Percentiles rank a stretch among this genome's conserved stretches.
These are phyloP conservation scores for Coccinonectria pachysandricola DNA, from an alignment of 2,329 filamentous ascomycete genomes.

Conservation along the genomic window DNA sequence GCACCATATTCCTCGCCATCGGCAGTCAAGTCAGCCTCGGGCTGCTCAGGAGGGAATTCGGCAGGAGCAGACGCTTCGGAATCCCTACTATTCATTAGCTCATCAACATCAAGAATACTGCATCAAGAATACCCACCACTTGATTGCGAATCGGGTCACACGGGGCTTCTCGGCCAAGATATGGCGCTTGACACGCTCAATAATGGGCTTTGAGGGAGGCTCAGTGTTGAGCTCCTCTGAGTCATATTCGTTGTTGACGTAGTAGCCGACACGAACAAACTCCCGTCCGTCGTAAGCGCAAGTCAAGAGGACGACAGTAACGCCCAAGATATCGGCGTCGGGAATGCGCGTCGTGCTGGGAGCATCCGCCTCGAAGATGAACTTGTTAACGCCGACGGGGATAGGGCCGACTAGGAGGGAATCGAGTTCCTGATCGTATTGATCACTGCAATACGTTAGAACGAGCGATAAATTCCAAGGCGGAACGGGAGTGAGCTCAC, in stretches of 20 bases:
- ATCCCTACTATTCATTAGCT: slow-evolving; percentile 51
- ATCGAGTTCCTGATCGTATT: slow-evolving; percentile 97
- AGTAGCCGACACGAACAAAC: slow-evolving; percentile 97
- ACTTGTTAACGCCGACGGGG: slow-evolving; percentile 96
- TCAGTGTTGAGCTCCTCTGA: slow-evolving; percentile 81
- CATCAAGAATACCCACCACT: slow-evolving; percentile 92
- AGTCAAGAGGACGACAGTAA: slow-evolving; percentile 92
- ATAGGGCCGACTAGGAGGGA: slow-evolving; percentile 95
- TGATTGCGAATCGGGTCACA: slow-evolving; percentile 95
- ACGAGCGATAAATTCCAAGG: slow-evolving; percentile 10
- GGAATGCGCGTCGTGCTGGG: slow-evolving; percentile 87
- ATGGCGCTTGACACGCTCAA: slow-evolving; percentile 86
- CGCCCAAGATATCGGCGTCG: slow-evolving; percentile 87
- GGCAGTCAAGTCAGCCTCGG: slow-evolving; percentile 76
- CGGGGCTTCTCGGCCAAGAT: slow-evolving; percentile 94
- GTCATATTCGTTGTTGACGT: slow-evolving; percentile 99
- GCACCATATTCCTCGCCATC: slow-evolving; percentile 88
- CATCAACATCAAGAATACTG: background rate
- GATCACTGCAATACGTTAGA: slow-evolving; percentile 49
- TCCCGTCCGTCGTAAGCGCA: slow-evolving; percentile 95
- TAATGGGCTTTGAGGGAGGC: slow-evolving; percentile 81
- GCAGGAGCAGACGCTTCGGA: slow-evolving; percentile 93
- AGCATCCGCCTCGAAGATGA: slow-evolving; percentile 90
- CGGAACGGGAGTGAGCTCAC: slow-evolving; percentile 42
- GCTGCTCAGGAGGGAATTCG: slow-evolving; percentile 95